These are phyloP conservation scores for Leptographium galeiforme DNA, from an alignment of 2,329 filamentous ascomycete species.

Conservation along the genomic window DNA sequence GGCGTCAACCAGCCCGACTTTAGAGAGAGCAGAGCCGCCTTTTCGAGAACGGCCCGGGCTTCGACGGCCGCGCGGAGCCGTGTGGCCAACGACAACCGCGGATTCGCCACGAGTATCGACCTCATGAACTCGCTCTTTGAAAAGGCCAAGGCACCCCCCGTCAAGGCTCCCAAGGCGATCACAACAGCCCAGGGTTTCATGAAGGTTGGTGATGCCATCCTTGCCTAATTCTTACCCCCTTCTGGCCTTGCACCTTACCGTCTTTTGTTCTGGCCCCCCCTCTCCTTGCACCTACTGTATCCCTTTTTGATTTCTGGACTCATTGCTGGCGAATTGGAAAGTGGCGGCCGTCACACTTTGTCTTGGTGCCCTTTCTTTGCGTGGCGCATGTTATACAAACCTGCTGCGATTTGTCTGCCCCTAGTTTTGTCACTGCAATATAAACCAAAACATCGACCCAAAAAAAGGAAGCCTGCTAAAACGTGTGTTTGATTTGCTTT, in stretches of 20 bases:
- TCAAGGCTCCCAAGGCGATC: constrained; percentile 35
- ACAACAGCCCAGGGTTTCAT: constrained; percentile 53
- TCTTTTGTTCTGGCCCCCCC: no score
- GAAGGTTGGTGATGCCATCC: constrained; percentile 60
- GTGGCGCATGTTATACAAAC: not conserved
- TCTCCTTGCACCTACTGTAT: not conserved
- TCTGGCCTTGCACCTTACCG: no score
- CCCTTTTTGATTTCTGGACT: not conserved
- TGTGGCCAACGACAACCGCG: constrained; percentile 36
- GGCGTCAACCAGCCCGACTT: constrained; percentile 35
- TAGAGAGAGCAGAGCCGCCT: constrained; percentile 15
- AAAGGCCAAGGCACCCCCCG: constrained; percentile 46
- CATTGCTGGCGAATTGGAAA: not conserved
- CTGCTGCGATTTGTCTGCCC: constrained; percentile 15
- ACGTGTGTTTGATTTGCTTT: constrained; percentile 32
- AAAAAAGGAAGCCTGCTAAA: constrained; percentile 10
- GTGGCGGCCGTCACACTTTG: not conserved
- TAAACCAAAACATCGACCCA: not conserved
- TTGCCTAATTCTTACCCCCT: constrained; percentile 15
- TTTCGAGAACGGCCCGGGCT: constrained; percentile 9
- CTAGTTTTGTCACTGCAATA: constrained; percentile 16
- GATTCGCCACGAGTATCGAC: constrained; percentile 82
- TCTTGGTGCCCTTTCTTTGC: not conserved
- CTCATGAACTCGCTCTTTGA: constrained; percentile 91
- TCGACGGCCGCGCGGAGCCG: constrained; percentile 17